Evolutionary conservation across 2,329 filamentous ascomycete species (phyloP).

Genomic region (Sphaerostilbella broomeana): DNA sequence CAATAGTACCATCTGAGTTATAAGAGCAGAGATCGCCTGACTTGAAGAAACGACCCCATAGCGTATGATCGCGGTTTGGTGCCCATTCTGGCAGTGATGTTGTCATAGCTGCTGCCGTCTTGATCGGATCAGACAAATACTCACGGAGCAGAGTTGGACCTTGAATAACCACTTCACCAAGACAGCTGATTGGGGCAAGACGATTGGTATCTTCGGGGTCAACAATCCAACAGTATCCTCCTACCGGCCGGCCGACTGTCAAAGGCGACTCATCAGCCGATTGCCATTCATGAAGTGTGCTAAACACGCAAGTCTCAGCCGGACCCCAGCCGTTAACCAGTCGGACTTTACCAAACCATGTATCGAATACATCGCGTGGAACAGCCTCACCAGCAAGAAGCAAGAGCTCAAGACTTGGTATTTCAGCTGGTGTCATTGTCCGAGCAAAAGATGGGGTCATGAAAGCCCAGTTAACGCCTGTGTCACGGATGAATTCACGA

Average conservation of each 20-base stretch:
- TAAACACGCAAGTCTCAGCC: constrained; percentile 7
- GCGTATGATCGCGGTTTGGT: neutral
- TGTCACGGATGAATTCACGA: no score
- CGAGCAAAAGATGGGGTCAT: no score
- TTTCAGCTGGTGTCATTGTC: no score
- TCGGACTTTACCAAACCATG: neutral
- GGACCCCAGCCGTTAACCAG: constrained; percentile 17
- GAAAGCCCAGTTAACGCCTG: no score
- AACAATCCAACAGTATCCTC: constrained; percentile 1
- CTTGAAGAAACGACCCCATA: constrained; percentile 7
- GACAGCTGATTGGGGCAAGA: constrained; percentile 2
- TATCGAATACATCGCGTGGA: no score
- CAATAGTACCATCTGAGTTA: constrained; percentile 12
- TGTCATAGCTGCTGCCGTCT: constrained; percentile 3
- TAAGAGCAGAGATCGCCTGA: constrained; percentile 13
- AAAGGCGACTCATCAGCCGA: neutral
- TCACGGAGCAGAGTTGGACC: constrained; percentile 36
- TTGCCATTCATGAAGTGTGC: constrained; percentile 5
- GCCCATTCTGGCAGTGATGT: neutral
- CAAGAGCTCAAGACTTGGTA: no score
- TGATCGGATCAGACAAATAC: constrained; percentile 26
- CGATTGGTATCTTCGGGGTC: constrained; percentile 1
- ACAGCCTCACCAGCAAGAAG: no score
- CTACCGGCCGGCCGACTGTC: constrained; percentile 4
- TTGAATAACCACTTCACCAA: constrained; percentile 12